Evolutionary conservation across 2,329 filamentous ascomycete species (phyloP), one percentile per base, ranked within the genome.

Genomic region (Arthroderma uncinatum): DNA sequence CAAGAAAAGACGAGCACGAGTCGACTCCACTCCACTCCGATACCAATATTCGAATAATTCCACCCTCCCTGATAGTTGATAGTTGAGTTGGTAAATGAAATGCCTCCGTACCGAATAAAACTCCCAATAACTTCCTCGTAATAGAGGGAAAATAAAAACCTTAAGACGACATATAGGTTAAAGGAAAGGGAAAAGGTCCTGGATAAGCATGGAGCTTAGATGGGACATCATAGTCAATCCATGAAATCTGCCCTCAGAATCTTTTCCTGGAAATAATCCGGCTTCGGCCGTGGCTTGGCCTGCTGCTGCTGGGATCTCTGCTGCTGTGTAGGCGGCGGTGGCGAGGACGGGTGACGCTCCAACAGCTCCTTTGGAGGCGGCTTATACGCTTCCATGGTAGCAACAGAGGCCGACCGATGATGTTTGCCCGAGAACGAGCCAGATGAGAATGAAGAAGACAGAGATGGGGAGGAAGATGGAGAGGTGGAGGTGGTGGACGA

Each of bases 241-340:
- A 97, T 96, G 67, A 98, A 97, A 68, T 98, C 93, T 48, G 92
- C 93, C 76, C 95, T 93, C 64, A 98, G 80, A 66, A 98, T 97
- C 64, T 94, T 84, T 79, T 98, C 93, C 73, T 96, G 91, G 76
- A 96, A 93, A 61, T 86, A 86, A 75, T 98, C 93, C 30, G 92
- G 91, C 77, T 92, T 94, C 42, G 76, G 75, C 65, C 78, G 78
- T 63, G 79, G 73, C 57, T 74, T 74, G 4, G 74, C 74, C 62
- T 77, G 73, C 58, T 72, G 67, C 25, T 60, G 59, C 21, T 59
- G 57, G 4, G 28, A 4, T 12, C 14, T 4, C 48, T 58, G 53
- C 25, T 58, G 55, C 48, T 57, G 62, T 1, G 39, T 10, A 12
- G 40, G 28, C 8, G 30, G 54, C 16, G 33, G 33, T 25, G 54